phyloP scores from a whole-genome alignment of 2,329 filamentous ascomycete species.

The Chaetomiaceae sp. region DNA sequence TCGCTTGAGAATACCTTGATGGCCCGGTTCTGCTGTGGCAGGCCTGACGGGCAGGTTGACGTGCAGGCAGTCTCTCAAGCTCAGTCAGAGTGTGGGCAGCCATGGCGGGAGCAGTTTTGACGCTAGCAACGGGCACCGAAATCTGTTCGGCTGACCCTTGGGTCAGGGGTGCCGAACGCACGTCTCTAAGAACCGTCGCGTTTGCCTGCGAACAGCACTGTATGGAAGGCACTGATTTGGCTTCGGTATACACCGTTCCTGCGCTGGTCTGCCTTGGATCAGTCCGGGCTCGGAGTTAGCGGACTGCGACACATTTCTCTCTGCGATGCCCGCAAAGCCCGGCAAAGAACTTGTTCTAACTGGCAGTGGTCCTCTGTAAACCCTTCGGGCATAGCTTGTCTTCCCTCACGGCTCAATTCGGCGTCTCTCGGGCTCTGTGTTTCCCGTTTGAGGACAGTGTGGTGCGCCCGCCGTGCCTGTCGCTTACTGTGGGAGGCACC shows the following conservation, averaged over 20 bases:
- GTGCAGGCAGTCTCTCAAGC: not conserved
- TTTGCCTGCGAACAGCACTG: too few relatives aligned
- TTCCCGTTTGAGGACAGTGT: slow-evolving; percentile 17
- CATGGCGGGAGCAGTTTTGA: not conserved
- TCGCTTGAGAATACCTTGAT: not conserved
- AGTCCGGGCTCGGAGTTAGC: not conserved
- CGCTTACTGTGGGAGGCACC: not conserved
- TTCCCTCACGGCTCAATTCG: slow-evolving; percentile 6
- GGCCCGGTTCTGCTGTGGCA: not conserved
- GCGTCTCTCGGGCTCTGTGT: not conserved
- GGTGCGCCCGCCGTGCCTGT: slow-evolving; percentile 4
- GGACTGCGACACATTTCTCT: not conserved
- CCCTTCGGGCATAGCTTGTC: slow-evolving; percentile 6
- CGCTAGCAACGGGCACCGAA: slow-evolving; percentile 5
- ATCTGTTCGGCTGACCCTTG: not conserved
- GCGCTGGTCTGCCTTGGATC: not conserved
- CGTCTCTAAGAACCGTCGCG: too few relatives aligned
- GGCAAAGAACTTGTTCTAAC: not conserved
- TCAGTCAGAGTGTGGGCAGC: not conserved
- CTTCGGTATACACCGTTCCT: not conserved
- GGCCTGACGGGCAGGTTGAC: slow-evolving; percentile 1
- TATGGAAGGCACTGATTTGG: not conserved
- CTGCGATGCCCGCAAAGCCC: not conserved
- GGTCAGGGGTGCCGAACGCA: not conserved
- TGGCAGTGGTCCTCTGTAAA: not conserved